Evolutionary conservation across 805 yeast species (phyloP).

Genomic region (Hanseniaspora pseudoguilliermondii): DNA sequence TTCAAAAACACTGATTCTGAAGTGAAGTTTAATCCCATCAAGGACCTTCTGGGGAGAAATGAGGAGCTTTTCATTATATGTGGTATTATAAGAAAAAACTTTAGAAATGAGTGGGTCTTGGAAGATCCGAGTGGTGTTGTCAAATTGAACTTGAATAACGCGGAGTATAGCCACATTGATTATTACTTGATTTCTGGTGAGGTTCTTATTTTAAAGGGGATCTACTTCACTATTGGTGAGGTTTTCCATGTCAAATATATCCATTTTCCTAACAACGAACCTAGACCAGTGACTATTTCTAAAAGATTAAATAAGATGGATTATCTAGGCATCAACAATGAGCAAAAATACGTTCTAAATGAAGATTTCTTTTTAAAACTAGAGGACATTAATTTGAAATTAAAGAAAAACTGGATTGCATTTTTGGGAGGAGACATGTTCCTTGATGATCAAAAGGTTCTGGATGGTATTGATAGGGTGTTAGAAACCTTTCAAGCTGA

Average conservation of each 20-base stretch:
- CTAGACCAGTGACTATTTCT: conserved; percentile 39
- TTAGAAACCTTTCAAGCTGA: conserved; percentile 43
- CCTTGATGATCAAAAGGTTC: conserved; percentile 44
- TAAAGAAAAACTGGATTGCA: conserved; percentile 45
- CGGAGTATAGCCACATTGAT: conserved; percentile 49
- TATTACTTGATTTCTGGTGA: conserved; percentile 58
- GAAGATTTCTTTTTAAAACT: conserved; percentile 43
- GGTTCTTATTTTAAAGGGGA: conserved; percentile 72
- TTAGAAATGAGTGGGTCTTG: conserved; percentile 56
- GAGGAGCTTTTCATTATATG: conserved; percentile 63
- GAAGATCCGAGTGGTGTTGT: conserved; percentile 74
- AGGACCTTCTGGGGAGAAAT: conserved; percentile 75
- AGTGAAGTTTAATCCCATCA: conserved; percentile 53
- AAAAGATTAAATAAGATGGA: conserved; percentile 52
- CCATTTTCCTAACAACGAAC: conserved; percentile 82
- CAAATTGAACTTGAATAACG: neutral
- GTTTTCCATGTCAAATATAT: conserved; percentile 64
- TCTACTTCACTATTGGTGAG: conserved; percentile 53
- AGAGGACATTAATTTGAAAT: conserved; percentile 41
- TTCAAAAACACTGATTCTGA: neutral
- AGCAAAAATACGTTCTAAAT: conserved; percentile 47
- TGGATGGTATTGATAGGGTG: conserved; percentile 56
- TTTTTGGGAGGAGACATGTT: conserved; percentile 64
- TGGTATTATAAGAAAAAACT: conserved; percentile 56
- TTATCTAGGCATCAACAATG: conserved; percentile 54